phyloP scores from a whole-genome alignment of 345 rosid species.

The Pugionium dolabratum region DNA sequence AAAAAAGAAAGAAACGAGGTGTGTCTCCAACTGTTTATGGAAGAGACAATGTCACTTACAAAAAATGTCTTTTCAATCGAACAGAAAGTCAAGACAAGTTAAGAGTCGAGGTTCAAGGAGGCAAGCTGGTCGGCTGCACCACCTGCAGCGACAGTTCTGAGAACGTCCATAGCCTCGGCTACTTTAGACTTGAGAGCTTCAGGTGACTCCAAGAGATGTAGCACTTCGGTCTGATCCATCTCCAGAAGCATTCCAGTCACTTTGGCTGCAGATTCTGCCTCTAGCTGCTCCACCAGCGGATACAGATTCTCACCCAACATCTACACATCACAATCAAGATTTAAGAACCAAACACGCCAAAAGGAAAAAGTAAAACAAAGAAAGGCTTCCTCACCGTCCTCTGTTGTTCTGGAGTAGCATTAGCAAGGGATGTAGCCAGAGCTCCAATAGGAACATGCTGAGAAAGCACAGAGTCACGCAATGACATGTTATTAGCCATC shows the following conservation, averaged over 20 bases:
- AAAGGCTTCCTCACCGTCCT: constrained; percentile 58
- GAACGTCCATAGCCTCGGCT: constrained; percentile 95
- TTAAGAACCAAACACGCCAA: constrained; percentile 8
- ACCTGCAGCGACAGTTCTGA: constrained; percentile 69
- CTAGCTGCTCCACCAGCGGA: constrained; percentile 89
- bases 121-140: constrained; percentile 70
- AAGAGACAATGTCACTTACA: constrained; percentile 4
- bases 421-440: constrained; percentile 82
- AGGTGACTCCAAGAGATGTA: constrained; percentile 93
- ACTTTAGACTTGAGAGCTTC: constrained; percentile 89
- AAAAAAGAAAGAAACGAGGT: neutral
- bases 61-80: neutral
- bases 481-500: constrained; percentile 54
- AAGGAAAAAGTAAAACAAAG: neutral
- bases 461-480: constrained; percentile 59
- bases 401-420: constrained; percentile 85
- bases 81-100: constrained; percentile 10
- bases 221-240: constrained; percentile 95
- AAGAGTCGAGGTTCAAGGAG: constrained; percentile 66
- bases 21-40: neutral
- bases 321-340: constrained; percentile 30
- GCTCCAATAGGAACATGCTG: constrained; percentile 82
- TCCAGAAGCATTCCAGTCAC: constrained; percentile 97
- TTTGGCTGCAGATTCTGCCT: constrained; percentile 87
- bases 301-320: constrained; percentile 95